Conservation (phyloP, 495 filamentous ascomycete species). For the Cairneyella variabilis region DNA sequence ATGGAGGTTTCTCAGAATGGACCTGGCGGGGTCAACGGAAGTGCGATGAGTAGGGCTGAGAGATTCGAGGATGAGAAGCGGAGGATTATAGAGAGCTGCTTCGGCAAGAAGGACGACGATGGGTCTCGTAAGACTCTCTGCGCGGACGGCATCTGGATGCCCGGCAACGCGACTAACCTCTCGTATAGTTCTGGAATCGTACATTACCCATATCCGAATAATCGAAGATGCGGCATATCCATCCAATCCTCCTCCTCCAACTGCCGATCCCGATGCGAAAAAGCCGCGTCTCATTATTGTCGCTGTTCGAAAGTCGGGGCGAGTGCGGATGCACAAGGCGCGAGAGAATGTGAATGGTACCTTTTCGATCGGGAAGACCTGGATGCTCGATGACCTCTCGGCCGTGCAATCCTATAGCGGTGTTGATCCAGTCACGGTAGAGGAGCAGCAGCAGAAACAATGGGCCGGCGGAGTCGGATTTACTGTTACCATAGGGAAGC, state of each 20-base stretch:
- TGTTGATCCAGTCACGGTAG: slow-evolving; percentile 45
- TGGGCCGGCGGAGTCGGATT: slow-evolving; percentile 83
- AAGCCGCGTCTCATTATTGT: slow-evolving; percentile 90
- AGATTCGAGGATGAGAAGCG: slow-evolving; percentile 94
- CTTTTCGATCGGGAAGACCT: slow-evolving; percentile 98
- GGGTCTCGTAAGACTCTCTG: slow-evolving; percentile 60
- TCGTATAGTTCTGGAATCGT: slow-evolving; percentile 75
- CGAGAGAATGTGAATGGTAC: slow-evolving; percentile 89
- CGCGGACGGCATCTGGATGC: neutral
- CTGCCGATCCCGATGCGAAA: slow-evolving; percentile 63
- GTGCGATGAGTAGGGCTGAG: slow-evolving; percentile 66
- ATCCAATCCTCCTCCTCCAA: slow-evolving; percentile 78
- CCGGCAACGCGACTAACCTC: neutral
- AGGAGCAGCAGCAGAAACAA: slow-evolving; percentile 64
- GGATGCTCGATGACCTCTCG: slow-evolving; percentile 84
- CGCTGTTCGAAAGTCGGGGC: slow-evolving; percentile 84
- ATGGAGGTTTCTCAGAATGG: slow-evolving; percentile 29
- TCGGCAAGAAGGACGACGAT: slow-evolving; percentile 79
- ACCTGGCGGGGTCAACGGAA: slow-evolving; percentile 26
- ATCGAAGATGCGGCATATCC: slow-evolving; percentile 80
- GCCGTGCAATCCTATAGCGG: slow-evolving; percentile 74
- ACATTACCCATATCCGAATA: slow-evolving; percentile 94
- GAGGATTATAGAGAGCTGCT: slow-evolving; percentile 88
- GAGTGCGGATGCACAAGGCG: slow-evolving; percentile 93
- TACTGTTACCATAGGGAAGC: slow-evolving; percentile 83